These are phyloP conservation scores for Petunia hybrid DNA, from an alignment of 305 asterid genomes.

Conservation along the genomic window DNA sequence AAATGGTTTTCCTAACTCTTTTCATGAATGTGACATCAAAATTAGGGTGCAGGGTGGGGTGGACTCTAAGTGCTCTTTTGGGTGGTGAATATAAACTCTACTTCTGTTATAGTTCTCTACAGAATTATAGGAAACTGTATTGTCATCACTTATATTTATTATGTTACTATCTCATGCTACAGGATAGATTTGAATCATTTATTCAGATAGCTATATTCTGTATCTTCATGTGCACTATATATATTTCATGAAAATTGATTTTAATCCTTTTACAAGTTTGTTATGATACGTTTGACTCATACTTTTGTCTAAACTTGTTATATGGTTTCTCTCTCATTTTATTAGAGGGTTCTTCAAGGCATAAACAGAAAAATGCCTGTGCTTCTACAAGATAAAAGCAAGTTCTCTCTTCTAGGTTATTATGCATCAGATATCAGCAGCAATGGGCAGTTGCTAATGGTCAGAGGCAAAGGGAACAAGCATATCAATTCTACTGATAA, in stretches of 20 bases:
- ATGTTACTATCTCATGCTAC: background rate
- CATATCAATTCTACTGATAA: constrained; percentile 37
- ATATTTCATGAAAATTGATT: background rate
- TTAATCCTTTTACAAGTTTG: constrained; percentile 24
- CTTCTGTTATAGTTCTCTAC: background rate
- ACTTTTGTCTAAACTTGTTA: constrained; percentile 5
- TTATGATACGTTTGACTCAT: background rate
- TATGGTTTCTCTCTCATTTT: constrained; percentile 23
- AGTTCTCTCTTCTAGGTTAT: constrained; percentile 71
- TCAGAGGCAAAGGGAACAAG: constrained; percentile 40
- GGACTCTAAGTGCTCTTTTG: background rate
- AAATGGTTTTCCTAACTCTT: too few relatives aligned
- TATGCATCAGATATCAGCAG: constrained; percentile 48
- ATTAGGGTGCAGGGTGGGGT: background rate
- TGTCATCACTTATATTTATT: background rate
- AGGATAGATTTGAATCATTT: constrained; percentile 19
- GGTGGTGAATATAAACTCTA: background rate
- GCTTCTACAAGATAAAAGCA: constrained; percentile 66
- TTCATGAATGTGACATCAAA: too few relatives aligned
- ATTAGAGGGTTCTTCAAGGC: constrained; percentile 63
- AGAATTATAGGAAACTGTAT: background rate
- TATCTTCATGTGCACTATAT: background rate
- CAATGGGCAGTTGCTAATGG: constrained; percentile 38
- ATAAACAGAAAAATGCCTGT: constrained; percentile 66
- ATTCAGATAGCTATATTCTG: background rate